Base-by-base conservation (phyloP, 2,329 filamentous ascomycete genomes). In the Talaromyces sp. region DNA sequence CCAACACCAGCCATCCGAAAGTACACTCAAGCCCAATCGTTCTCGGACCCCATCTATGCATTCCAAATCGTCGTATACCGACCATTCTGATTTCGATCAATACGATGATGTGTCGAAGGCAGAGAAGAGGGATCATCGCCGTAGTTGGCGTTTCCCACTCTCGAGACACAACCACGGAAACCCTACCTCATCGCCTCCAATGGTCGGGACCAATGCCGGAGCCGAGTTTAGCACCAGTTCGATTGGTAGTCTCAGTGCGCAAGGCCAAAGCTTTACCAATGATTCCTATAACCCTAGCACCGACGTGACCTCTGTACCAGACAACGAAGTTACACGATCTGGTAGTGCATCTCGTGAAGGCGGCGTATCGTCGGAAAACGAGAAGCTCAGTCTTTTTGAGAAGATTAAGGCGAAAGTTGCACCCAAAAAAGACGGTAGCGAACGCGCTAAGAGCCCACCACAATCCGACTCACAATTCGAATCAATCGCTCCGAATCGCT, bases 31-130 rank as follows among this genome's bases (percentile, higher is more conserved):
- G 69, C 87, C 89, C 0, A 87, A 87, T 68, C 84, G 85, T 66
- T 96, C 92, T 0, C 91, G 91, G 0, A 87, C 90, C 0, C 87
- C 89, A 2, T 96, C 93, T 0, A 83, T 93, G 66, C 87, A 91
- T 70, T 94, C 92, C 11, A 84, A 84, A 54, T 86, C 85, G 0
- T 87, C 85, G 2, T 83, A 88, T 68, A 95, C 94, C 27, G 93
- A 96, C 69, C 87, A 89, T 24, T 96, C 92, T 0, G 93, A 97
- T 73, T 74, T 88, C 35, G 93, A 96, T 68, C 88, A 90, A 67
- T 76, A 84, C 10, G 91, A 93, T 33, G 90, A 92, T 39, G 72
- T 75, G 22, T 70, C 75, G 41, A 83, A 83, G 3, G 75, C 77
- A 50, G 81, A 86, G 14, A 88, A 90, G 62, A 88, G 85, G 70